phyloP scores from a whole-genome alignment of 75 land plant species.

The Selaginella moellendorffii region DNA sequence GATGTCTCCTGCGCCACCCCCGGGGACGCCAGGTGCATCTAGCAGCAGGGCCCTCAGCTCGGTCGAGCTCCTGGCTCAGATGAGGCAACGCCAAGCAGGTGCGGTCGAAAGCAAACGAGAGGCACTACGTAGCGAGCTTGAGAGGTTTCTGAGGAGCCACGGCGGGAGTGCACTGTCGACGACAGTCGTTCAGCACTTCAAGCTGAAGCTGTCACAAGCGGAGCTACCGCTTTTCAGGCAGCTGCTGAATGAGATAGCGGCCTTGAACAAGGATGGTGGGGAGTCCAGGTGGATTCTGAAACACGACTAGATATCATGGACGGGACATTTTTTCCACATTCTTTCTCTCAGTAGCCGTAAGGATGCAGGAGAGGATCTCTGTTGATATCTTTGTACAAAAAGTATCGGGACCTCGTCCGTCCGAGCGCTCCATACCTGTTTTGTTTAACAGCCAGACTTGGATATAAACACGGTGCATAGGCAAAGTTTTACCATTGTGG shows the following conservation, averaged over 20 bases:
- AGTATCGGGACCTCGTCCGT: slow-evolving; percentile 57
- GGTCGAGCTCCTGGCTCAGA: slow-evolving; percentile 55
- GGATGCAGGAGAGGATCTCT: slow-evolving; percentile 79
- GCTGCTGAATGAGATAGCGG: slow-evolving; percentile 74
- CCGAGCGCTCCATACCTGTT: slow-evolving; percentile 99
- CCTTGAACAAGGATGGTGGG: slow-evolving; percentile 38
- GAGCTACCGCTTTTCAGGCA: slow-evolving; percentile 60
- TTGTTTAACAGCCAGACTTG: not conserved
- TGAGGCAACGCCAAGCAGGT: slow-evolving; percentile 42
- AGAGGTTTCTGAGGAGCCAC: slow-evolving; percentile 50
- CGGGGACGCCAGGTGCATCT: no score
- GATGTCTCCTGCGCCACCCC: slow-evolving; percentile 11
- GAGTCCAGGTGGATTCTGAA: slow-evolving; percentile 64
- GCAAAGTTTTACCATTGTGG: slow-evolving; percentile 97
- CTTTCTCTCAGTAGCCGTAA: not conserved
- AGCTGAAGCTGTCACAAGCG: slow-evolving; percentile 39
- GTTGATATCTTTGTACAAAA: slow-evolving; percentile 81
- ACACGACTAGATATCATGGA: slow-evolving; percentile 27
- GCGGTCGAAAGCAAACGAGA: slow-evolving; percentile 19
- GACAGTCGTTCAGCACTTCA: slow-evolving; percentile 53
- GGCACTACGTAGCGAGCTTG: slow-evolving; percentile 48
- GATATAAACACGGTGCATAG: not conserved
- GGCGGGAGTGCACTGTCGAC: slow-evolving; percentile 55
- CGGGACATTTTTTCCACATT: no score
- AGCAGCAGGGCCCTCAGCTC: slow-evolving; percentile 47